These are phyloP conservation scores for Sporothrix pallida DNA, from an alignment of 2,329 filamentous ascomycete genomes.

Conservation along the genomic window DNA sequence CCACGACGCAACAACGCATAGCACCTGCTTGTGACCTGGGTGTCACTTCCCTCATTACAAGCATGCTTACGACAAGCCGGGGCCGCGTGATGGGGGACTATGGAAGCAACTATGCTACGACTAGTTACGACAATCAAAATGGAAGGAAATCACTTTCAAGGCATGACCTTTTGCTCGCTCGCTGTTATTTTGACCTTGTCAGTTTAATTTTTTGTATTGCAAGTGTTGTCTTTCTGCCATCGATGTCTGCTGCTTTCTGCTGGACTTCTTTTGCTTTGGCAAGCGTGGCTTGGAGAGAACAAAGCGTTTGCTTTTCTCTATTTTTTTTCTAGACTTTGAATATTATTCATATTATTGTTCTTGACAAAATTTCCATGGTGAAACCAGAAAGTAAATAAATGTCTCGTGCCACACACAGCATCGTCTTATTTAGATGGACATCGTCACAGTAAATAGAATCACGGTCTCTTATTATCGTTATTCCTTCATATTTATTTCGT, in stretches of 20 bases:
- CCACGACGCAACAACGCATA: not conserved
- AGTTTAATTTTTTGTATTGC: not conserved
- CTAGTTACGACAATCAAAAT: constrained; percentile 29
- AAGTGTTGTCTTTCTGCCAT: not conserved
- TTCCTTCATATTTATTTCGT: not conserved
- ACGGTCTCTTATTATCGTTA: not conserved
- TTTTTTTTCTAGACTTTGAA: not conserved
- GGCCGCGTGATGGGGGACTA: not conserved
- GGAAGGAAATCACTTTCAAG: constrained; percentile 13
- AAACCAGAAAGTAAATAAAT: too few relatives aligned
- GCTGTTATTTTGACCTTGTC: constrained; percentile 9
- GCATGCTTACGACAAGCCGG: not conserved
- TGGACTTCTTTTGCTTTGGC: not conserved
- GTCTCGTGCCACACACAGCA: too few relatives aligned
- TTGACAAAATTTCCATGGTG: not conserved
- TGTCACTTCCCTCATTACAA: not conserved
- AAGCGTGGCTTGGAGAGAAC: constrained; percentile 4
- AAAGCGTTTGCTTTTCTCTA: not conserved
- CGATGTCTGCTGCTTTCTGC: constrained; percentile 16
- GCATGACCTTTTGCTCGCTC: not conserved
- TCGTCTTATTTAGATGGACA: too few relatives aligned
- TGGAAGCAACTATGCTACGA: constrained; percentile 11
- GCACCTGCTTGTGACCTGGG: not conserved
- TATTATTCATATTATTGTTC: not conserved
- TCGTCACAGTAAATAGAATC: too few relatives aligned